Evolutionary conservation across 75 land plant species (phyloP), one percentile per base, ranked within the genome.

Genomic region (Pseudotsuga menziesii): DNA sequence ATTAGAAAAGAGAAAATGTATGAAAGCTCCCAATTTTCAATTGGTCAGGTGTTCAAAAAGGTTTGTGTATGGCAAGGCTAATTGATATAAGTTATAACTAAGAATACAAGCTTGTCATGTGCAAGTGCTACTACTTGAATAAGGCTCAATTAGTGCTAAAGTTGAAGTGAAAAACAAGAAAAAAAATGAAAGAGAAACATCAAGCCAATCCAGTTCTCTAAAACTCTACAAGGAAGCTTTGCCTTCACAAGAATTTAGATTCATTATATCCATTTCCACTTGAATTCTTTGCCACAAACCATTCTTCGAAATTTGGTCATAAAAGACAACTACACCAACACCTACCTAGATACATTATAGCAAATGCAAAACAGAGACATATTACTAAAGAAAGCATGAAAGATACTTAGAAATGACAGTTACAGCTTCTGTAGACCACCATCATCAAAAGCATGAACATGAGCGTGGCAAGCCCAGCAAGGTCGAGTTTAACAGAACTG

Each of bases 381-480:
- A 69, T 36, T n/a, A 69, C 2, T 16, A 69, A n/a, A 59, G 4
- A 17, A 19, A 59, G 22, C 22, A 59, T 19, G 61, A 59, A 59
- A 59, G 0, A 29, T 29, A 29, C 32, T 29, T 29, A 29, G 32
- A n/a, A 4, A 59, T 44, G 48, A 55, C 14, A 55, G 11, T 55
- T 27, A 20, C 19, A 7, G 57, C 17, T 26, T 23, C 22, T 73
- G 19, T 23, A 58, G 84, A 96, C 97, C 99, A 92, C 92, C 91
- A 73, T 77, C 77, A 80, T 96, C 99, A 88, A 96, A 96, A 64
- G 93, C 98, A 74, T 84, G 94, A 25, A 89, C 86, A 12, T 84
- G 92, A 96, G 86, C n/a, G 94, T 89, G 14, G 95, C 95, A 57
- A 94, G 91, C 52, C 94, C 97, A 88, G 92, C 95, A 22, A 94